Conservation (phyloP, 441 rosid genomes). For the Hura crepitans region DNA sequence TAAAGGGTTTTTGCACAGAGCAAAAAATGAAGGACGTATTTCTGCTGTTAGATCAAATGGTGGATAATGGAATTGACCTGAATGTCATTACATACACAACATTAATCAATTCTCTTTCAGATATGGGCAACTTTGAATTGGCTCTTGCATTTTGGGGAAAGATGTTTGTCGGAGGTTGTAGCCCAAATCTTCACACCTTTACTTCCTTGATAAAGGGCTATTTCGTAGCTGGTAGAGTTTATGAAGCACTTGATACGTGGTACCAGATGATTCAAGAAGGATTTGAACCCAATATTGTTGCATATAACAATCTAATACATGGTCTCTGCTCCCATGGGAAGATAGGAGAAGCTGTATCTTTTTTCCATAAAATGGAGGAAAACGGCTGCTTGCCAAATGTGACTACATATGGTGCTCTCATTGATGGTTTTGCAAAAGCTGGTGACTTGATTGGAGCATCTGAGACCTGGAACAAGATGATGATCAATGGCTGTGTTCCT, state of each 20-base stretch:
- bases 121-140: constrained; percentile 41
- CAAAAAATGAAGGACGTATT: constrained; percentile 46
- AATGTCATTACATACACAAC: constrained; percentile 73
- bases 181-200: constrained; percentile 63
- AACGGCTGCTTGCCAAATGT: constrained; percentile 44
- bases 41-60: constrained; percentile 48
- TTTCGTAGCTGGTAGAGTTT: constrained; percentile 51
- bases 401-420: constrained; percentile 61
- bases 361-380: constrained; percentile 55
- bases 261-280: constrained; percentile 45
- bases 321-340: constrained; percentile 60
- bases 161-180: constrained; percentile 69
- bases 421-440: constrained; percentile 68
- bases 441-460: constrained; percentile 60
- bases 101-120: constrained; percentile 52
- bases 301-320: constrained; percentile 57
- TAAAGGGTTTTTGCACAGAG: constrained; percentile 57
- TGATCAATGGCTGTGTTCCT: constrained; percentile 53
- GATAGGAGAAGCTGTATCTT: constrained; percentile 47
- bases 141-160: constrained; percentile 58
- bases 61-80: constrained; percentile 46
- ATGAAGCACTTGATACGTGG: constrained; percentile 64
- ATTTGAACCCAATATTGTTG: constrained; percentile 52
- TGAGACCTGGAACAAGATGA: constrained; percentile 83
- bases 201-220: constrained; percentile 71